These are phyloP conservation scores for Amaranthus tricolor DNA, from an alignment of 179 eudicot genomes.

Conservation along the genomic window DNA sequence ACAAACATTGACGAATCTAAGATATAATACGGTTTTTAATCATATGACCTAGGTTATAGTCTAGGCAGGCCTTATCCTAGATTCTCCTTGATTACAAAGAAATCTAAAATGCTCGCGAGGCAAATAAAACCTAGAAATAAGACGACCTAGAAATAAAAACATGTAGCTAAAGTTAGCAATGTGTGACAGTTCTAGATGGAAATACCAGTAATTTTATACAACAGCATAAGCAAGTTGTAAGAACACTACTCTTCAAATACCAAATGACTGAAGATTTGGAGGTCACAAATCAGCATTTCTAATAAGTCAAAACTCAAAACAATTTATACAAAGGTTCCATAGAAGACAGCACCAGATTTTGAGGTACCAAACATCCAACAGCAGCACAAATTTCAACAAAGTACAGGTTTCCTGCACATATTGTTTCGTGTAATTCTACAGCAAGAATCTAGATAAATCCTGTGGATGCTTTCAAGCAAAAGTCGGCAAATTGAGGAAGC, in stretches of 20 bases:
- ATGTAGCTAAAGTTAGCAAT: neutral
- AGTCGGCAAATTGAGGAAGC: slow-evolving; percentile 26
- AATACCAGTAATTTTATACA: neutral
- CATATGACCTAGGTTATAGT: too few species aligned
- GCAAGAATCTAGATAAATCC: neutral
- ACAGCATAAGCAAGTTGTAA: neutral
- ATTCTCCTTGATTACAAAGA: too few species aligned
- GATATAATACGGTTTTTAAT: too few species aligned
- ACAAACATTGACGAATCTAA: too few species aligned
- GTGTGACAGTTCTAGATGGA: slow-evolving; percentile 1
- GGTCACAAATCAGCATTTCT: slow-evolving; percentile 1
- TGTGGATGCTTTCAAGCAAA: neutral
- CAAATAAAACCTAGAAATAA: too few species aligned
- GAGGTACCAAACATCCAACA: slow-evolving; percentile 6
- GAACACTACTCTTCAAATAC: neutral
- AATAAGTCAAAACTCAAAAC: slow-evolving; percentile 12
- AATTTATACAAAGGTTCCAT: slow-evolving; percentile 2
- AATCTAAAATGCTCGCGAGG: too few species aligned
- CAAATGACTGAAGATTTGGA: neutral
- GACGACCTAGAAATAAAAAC: too few species aligned
- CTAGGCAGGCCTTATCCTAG: too few species aligned
- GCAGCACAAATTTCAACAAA: neutral
- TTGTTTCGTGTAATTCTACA: slow-evolving; percentile 4
- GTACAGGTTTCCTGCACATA: slow-evolving; percentile 3
- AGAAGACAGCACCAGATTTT: neutral